A percentile compares a stretch with the other conserved stretches of the same genome.
Conservation (phyloP, 208 protist species). For the Angomonas ambiguus region DNA sequence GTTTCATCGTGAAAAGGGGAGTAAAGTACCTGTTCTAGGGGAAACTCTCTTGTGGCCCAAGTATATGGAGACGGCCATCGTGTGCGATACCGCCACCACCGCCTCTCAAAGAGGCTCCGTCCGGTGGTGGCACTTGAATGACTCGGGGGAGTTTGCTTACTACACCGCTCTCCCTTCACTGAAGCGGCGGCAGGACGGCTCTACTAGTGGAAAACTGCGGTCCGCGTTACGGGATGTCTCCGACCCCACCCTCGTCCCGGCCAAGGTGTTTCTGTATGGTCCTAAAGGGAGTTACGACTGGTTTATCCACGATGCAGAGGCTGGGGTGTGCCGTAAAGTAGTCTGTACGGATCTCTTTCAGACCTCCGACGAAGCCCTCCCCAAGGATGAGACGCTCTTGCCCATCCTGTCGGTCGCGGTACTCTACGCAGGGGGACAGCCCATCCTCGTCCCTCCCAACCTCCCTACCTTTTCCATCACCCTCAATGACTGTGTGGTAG, state of each 20-base stretch:
- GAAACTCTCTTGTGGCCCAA: conserved; percentile 73
- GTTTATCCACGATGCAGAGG: conserved; percentile 89
- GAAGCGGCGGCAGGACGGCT: neutral
- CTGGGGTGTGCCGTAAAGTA: conserved; percentile 42
- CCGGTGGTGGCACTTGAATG: conserved; percentile 89
- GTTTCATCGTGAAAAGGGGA: conserved; percentile 66
- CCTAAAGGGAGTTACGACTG: conserved; percentile 86
- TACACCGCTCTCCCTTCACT: conserved; percentile 67
- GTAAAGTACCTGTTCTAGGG: conserved; percentile 45
- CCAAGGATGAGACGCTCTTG: conserved; percentile 52
- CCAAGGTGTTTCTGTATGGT: conserved; percentile 76
- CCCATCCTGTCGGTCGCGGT: conserved; percentile 74
- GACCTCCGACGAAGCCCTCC: conserved; percentile 78
- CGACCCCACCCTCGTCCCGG: conserved; percentile 7
- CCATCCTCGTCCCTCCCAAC: conserved; percentile 84
- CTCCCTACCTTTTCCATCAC: conserved; percentile 69
- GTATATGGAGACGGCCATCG: conserved; percentile 60
- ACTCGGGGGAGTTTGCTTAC: conserved; percentile 85
- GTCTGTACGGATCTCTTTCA: conserved; percentile 67
- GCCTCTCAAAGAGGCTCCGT: conserved; percentile 69
- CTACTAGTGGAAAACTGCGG: neutral
- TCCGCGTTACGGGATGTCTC: neutral
- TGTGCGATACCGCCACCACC: conserved; percentile 79
- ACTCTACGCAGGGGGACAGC: conserved; percentile 65
- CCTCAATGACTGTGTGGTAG: conserved; percentile 72